These are phyloP conservation scores for Metarhizium brunneum DNA, from an alignment of 2,329 filamentous ascomycete genomes.

Conservation along the genomic window DNA sequence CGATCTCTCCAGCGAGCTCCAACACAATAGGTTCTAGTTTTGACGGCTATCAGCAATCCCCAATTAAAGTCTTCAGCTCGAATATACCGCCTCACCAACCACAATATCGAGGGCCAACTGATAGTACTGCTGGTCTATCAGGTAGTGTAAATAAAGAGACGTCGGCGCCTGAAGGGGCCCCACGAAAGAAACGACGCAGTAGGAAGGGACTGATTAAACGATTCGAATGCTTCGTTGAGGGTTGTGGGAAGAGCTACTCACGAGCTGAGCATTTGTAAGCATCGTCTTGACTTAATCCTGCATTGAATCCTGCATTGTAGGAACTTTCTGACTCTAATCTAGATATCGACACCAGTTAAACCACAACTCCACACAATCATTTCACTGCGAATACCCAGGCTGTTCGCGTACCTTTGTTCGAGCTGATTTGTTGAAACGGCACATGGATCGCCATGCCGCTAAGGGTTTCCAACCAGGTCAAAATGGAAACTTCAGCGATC, in stretches of 20 bases:
- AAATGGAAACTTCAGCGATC: slow-evolving; percentile 1
- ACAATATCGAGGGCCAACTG: neutral
- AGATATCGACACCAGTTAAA: slow-evolving; percentile 89
- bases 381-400: slow-evolving; percentile 84
- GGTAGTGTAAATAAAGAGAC: neutral
- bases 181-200: slow-evolving; percentile 54
- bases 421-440: slow-evolving; percentile 81
- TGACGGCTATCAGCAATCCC: neutral
- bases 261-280: slow-evolving; percentile 85
- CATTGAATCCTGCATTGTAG: slow-evolving; percentile 13
- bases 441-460: slow-evolving; percentile 71
- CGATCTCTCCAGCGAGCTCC: neutral
- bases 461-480: slow-evolving; percentile 69
- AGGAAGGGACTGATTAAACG: slow-evolving; percentile 73
- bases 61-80: neutral
- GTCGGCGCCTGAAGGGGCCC: neutral
- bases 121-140: neutral
- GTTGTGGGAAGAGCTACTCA: slow-evolving; percentile 93
- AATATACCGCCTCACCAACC: neutral
- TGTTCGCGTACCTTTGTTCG: slow-evolving; percentile 88
- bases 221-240: slow-evolving; percentile 75
- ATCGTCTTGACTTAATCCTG: slow-evolving; percentile 12
- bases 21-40: neutral
- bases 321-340: slow-evolving; percentile 5
- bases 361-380: slow-evolving; percentile 92